Conservation (phyloP, 768 basidiomycete species). For the Pleurotus pulmonarius region DNA sequence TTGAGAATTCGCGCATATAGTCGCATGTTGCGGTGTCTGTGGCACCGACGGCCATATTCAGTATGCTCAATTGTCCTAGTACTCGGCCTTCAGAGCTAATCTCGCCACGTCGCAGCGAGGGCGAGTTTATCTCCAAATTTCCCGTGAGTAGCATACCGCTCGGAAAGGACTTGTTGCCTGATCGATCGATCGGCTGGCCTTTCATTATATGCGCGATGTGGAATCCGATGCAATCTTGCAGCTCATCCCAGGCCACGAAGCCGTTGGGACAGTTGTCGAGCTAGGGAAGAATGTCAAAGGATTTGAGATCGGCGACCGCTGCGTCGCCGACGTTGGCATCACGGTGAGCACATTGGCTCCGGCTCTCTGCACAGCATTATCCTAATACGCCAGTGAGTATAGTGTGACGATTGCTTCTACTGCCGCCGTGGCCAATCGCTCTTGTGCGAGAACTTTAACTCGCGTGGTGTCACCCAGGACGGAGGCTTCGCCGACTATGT, state of each 20-base stretch:
- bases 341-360: slow-evolving; percentile 28
- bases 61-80: slow-evolving; percentile 27
- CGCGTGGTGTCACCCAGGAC: slow-evolving; percentile 74
- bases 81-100: slow-evolving; percentile 13
- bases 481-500: slow-evolving; percentile 93
- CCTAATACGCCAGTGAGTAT: background rate
- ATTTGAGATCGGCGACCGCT: slow-evolving; percentile 61
- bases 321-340: slow-evolving; percentile 60
- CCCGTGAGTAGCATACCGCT: slow-evolving; percentile 1
- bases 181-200: slow-evolving; percentile 9
- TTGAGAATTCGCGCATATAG: slow-evolving; percentile 6
- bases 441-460: slow-evolving; percentile 81
- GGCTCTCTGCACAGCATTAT: slow-evolving; percentile 4
- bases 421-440: slow-evolving; percentile 82
- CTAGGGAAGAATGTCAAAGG: slow-evolving; percentile 53
- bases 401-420: slow-evolving; percentile 87
- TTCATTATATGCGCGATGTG: background rate
- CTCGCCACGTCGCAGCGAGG: slow-evolving; percentile 2
- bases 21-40: slow-evolving; percentile 38
- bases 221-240: background rate
- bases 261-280: slow-evolving; percentile 11
- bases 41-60: slow-evolving; percentile 66
- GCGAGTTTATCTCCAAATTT: slow-evolving; percentile 11
- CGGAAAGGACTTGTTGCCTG: slow-evolving; percentile 3
- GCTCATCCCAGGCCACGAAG: slow-evolving; percentile 11